phyloP scores from a whole-genome alignment of 805 yeast species.

The Yarrowia phangngaensis region DNA sequence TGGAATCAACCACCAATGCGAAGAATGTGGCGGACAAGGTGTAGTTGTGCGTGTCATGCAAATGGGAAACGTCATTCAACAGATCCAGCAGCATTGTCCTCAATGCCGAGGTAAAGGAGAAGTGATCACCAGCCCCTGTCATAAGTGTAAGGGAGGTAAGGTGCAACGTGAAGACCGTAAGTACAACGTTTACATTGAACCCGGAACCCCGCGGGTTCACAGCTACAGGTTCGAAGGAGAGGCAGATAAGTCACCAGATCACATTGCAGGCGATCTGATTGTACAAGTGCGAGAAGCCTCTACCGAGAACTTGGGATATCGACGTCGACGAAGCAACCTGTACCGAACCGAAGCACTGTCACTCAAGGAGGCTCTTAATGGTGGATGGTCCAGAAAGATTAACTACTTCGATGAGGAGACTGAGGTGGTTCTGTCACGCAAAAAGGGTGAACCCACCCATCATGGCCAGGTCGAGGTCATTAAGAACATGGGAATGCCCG shows the following conservation, averaged over 20 bases:
- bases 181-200: conserved; percentile 58
- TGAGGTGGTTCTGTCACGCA: conserved; percentile 49
- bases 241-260: conserved; percentile 80
- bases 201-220: conserved; percentile 65
- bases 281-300: conserved; percentile 57
- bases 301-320: conserved; percentile 68
- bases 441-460: conserved; percentile 49
- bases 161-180: conserved; percentile 54
- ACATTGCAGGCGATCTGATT: conserved; percentile 73
- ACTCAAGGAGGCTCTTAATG: conserved; percentile 64
- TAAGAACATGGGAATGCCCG: conserved; percentile 84
- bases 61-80: conserved; percentile 85
- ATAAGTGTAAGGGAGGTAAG: conserved; percentile 65
- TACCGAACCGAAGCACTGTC: conserved; percentile 78
- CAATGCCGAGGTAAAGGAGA: conserved; percentile 76
- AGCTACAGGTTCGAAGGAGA: conserved; percentile 63
- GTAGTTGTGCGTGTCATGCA: conserved; percentile 61
- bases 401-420: conserved; percentile 62
- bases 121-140: conserved; percentile 60
- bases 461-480: conserved; percentile 71
- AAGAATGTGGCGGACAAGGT: conserved; percentile 73
- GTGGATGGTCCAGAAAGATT: conserved; percentile 75
- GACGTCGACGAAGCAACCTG: conserved; percentile 69
- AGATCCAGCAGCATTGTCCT: conserved; percentile 74
- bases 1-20: conserved; percentile 63